Base-by-base conservation (phyloP, 2,329 filamentous ascomycete genomes). In the Pseudogymnoascus sp. region DNA sequence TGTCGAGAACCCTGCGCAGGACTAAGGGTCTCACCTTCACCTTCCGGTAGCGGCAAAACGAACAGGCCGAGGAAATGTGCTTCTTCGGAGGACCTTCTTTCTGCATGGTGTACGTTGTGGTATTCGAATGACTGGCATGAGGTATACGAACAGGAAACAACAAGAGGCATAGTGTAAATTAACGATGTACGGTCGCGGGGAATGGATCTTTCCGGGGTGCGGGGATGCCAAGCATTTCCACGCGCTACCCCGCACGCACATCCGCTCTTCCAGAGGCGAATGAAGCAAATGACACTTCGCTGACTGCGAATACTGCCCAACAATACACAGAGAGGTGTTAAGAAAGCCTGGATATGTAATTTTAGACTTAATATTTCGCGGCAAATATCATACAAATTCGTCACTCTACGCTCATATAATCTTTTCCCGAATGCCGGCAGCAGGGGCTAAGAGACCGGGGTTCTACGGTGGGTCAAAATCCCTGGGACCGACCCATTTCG, bases 11-110 rank as follows among this genome's bases (percentile, higher is more conserved):
- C 45, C 39, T 25, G 13, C 14, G 19, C 19, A 23, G 43, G 23
- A 48, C 19, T 23, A 48, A 7, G 43, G 43, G 21, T 36, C 34
- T 51, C 45, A 51, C 45, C 45, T 51, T 51, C 21, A 51, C 45
- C 45, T 51, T 51, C 21, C 45, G 45, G 13, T 28, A n/a, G 2
- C 45, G 45, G 21, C 45, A 51, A 51, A 51, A 51, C 45, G 21
- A 51, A 14, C 45, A 51, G 45, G 45, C 45, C 45, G 45, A 51
- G 21, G 45, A 51, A 51, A 51, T 51, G 45, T 51, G 45, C 45
- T 51, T 51, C 45, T 51, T 51, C 45, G 45, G 21, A 28, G 45
- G 21, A 51, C 45, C 21, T 51, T 51, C 45, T 51, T 51, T 51
- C 14, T 51, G 45, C 45, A 51, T 51, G 2, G 6, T 25, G 45